A percentile compares a stretch with the other conserved stretches of the same genome.
phyloP scores from a whole-genome alignment of 75 land plant genomes.

The Pinus tabuliformis region DNA sequence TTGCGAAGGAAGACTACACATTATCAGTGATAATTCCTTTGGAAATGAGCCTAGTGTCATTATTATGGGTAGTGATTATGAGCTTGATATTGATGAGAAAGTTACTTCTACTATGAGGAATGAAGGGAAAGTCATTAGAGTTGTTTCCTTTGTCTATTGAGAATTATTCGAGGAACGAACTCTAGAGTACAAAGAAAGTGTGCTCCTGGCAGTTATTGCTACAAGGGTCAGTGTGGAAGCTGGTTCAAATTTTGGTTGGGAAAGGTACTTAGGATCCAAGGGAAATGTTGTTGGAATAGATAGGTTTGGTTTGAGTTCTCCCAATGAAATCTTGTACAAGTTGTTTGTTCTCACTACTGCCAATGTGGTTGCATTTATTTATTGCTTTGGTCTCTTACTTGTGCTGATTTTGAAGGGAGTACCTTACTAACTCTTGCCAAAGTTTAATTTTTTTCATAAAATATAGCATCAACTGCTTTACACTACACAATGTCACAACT shows the following conservation, averaged over 20 bases:
- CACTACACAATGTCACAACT: too few relatives aligned
- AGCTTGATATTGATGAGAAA: conserved; percentile 74
- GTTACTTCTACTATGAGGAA: conserved; percentile 55
- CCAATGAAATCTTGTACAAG: conserved; percentile 60
- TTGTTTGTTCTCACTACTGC: conserved; percentile 68
- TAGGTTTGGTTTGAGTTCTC: conserved; percentile 79
- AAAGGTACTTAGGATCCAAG: conserved; percentile 50
- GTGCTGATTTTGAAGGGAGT: too few relatives aligned
- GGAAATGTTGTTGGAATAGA: conserved; percentile 74
- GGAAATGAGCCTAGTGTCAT: conserved; percentile 72
- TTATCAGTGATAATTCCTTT: conserved; percentile 54
- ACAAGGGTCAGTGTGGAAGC: conserved; percentile 76
- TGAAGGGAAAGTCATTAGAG: conserved; percentile 71
- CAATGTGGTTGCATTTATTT: conserved; percentile 27
- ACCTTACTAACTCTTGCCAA: too few relatives aligned
- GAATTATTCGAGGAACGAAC: conserved; percentile 65
- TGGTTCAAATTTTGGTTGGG: conserved; percentile 80
- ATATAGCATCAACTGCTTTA: too few relatives aligned
- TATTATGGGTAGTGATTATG: conserved; percentile 81
- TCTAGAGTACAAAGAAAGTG: conserved; percentile 65
- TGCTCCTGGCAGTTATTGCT: conserved; percentile 46
- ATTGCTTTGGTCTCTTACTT: too few relatives aligned
- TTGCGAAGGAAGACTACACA: conserved; percentile 68
- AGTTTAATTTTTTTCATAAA: too few relatives aligned
- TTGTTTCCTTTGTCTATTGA: conserved; percentile 75